Base-by-base conservation (phyloP, 2,329 filamentous ascomycete genomes). In the Aspergillus glaucus region DNA sequence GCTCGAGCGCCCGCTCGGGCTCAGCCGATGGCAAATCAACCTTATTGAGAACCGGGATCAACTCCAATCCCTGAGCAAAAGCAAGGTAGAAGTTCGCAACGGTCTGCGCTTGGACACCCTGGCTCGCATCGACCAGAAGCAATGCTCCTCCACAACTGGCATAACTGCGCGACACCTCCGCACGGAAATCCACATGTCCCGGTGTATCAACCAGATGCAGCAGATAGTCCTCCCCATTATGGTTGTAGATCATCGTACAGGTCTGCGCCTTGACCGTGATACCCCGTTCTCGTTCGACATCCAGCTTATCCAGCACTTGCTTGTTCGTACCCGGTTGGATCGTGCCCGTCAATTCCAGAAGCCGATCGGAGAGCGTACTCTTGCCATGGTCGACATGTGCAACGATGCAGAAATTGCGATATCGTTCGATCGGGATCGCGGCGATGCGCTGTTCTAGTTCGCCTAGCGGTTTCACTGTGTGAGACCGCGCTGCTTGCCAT, bases 221-320 rank as follows among this genome's bases (percentile, higher is more conserved):
- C 49, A 98, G 79, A 66, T 97, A 97, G 68, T 98, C 93, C 28
- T 86, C 75, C 14, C 87, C 91, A 15, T 86, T 75, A 72, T 95
- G 77, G 24, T 86, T 89, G 75, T 96, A 95, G 46, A 98, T 80
- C 93, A 98, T 98, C 48, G 86, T 93, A 71, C 93, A 97, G 49
- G 93, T 97, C 75, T 98, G 93, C 48, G 93, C 93, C 75, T 98
- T 98, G 67, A 98, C 93, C 0, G 93, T 98, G 67, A 98, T 98
- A 53, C 93, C 93, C 36, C 93, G 82, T 71, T 97, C 90, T 45
- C 93, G 80, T 73, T 98, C 93, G 48, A 98, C 93, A 66, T 98
- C 93, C 32, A 98, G 81, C 68, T 95, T 96, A 72, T 98, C 93
- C 55, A 98, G 76, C 54, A 97, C 88, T 76, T 98, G 93, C 73